Evolutionary conservation across 2,329 filamentous ascomycete species (phyloP).

Genomic region (Botrytis elliptica): DNA sequence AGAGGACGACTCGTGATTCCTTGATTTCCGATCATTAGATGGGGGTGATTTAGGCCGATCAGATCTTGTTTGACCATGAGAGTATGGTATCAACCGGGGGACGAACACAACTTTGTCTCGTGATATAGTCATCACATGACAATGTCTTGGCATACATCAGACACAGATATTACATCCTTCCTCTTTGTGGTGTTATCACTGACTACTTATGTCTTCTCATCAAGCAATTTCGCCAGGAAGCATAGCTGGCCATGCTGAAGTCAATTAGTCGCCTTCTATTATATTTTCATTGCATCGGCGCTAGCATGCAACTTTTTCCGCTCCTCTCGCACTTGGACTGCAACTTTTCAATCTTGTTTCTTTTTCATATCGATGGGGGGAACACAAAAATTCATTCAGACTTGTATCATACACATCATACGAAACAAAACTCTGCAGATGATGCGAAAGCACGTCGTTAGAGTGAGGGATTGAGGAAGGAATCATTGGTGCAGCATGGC

Average conservation of each 20-base stretch:
- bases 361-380: not conserved
- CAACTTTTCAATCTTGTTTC: not conserved
- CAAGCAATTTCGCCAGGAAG: not conserved
- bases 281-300: not conserved
- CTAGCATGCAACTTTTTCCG: not conserved
- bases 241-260: not conserved
- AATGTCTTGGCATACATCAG: not conserved
- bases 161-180: not conserved
- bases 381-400: not conserved
- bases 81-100: not conserved
- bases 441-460: not conserved
- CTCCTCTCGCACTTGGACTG: not conserved
- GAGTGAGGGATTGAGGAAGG: not conserved
- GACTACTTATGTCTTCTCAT: not conserved
- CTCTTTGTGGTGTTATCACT: not conserved
- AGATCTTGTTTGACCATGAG: not conserved
- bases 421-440: not conserved
- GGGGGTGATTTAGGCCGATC: not conserved
- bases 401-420: slow-evolving; percentile 14
- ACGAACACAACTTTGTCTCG: not conserved
- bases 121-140: not conserved
- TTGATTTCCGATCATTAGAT: not conserved
- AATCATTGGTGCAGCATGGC: slow-evolving; percentile 7
- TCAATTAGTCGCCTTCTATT: not conserved
- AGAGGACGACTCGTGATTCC: not conserved